Evolutionary conservation across 306 rosid species (phyloP).

Genomic region (Glycyrrhiza uralensis): DNA sequence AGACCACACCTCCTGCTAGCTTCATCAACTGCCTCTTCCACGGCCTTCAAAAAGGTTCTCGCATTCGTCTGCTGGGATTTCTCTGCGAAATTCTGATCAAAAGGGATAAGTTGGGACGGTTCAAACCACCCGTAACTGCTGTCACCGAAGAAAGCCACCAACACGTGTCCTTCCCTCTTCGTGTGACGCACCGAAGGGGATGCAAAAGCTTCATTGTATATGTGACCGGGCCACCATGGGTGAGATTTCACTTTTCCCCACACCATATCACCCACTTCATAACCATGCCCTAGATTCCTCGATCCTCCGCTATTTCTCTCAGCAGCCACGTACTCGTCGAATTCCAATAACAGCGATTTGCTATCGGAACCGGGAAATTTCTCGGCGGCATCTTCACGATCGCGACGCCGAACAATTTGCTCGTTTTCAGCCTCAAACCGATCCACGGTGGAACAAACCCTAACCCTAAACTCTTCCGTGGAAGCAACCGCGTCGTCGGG

Average conservation of each 20-base stretch:
- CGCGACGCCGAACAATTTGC: background rate
- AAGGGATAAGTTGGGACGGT: slow-evolving; percentile 77
- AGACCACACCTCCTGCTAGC: slow-evolving; percentile 66
- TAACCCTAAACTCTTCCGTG: slow-evolving; percentile 33
- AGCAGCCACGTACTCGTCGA: slow-evolving; percentile 76
- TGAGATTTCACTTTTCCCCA: slow-evolving; percentile 99
- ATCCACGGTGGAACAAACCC: slow-evolving; percentile 36
- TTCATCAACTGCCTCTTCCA: slow-evolving; percentile 95
- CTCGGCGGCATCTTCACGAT: slow-evolving; percentile 19
- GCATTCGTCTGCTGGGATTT: slow-evolving; percentile 72
- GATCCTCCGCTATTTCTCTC: slow-evolving; percentile 35
- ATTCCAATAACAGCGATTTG: slow-evolving; percentile 58
- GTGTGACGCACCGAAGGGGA: slow-evolving; percentile 70
- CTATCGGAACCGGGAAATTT: slow-evolving; percentile 30
- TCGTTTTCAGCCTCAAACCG: slow-evolving; percentile 17
- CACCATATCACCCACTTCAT: slow-evolving; percentile 86
- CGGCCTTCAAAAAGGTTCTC: slow-evolving; percentile 65
- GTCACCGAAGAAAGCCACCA: slow-evolving; percentile 96
- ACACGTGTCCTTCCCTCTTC: slow-evolving; percentile 66
- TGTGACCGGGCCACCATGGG: slow-evolving; percentile 99
- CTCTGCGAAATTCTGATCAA: slow-evolving; percentile 65
- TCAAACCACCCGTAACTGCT: slow-evolving; percentile 99
- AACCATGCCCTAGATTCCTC: slow-evolving; percentile 45
- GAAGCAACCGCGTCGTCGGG: slow-evolving; percentile 33
- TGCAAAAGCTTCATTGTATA: slow-evolving; percentile 72